Conservation (phyloP, 495 filamentous ascomycete species). For the Podospora tetraspora region DNA sequence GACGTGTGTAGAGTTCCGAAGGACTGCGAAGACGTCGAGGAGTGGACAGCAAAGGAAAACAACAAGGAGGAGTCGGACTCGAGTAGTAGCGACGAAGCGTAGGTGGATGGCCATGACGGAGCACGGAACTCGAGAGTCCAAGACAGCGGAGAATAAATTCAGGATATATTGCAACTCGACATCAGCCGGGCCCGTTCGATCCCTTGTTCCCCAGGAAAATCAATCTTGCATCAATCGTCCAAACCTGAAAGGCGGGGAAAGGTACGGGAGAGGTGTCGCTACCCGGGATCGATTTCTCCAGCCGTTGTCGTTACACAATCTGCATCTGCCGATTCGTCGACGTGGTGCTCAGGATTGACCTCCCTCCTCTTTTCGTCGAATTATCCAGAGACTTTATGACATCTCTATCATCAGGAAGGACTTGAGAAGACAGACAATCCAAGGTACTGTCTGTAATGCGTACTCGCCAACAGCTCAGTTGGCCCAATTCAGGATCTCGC, state of each 20-base stretch:
- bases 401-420: neutral
- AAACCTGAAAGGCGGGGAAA: neutral
- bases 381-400: neutral
- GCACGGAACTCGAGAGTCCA: neutral
- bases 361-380: neutral
- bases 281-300: neutral
- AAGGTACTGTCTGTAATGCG: neutral
- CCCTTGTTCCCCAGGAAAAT: neutral
- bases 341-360: neutral
- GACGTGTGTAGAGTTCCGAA: slow-evolving; percentile 55
- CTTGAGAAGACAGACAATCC: neutral
- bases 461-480: neutral
- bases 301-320: neutral
- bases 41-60: slow-evolving; percentile 25
- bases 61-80: slow-evolving; percentile 19
- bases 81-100: slow-evolving; percentile 26
- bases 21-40: slow-evolving; percentile 52
- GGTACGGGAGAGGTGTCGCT: neutral
- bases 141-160: neutral
- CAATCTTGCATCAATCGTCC: neutral
- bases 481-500: too few species aligned
- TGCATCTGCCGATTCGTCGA: neutral
- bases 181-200: neutral
- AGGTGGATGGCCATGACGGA: neutral
- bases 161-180: neutral